Evolutionary conservation across 2,329 filamentous ascomycete species (phyloP).

Genomic region (Dactylonectria macrodidyma): DNA sequence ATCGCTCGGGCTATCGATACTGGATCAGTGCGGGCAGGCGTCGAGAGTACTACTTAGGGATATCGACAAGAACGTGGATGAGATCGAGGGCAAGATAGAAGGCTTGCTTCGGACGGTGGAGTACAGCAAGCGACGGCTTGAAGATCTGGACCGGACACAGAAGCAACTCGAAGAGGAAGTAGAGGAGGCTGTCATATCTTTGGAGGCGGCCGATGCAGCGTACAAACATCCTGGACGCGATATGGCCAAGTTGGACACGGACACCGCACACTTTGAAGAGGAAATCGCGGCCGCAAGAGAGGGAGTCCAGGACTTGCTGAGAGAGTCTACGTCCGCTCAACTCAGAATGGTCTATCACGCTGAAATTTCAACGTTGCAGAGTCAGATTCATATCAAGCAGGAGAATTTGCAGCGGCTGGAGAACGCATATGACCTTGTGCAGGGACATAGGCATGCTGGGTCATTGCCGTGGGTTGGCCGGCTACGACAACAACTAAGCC

Average conservation of each 20-base stretch:
- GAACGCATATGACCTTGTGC: not conserved
- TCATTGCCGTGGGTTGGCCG: slow-evolving; percentile 16
- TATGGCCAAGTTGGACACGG: not conserved
- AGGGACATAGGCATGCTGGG: slow-evolving; percentile 12
- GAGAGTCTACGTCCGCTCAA: not conserved
- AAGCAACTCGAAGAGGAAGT: slow-evolving; percentile 19
- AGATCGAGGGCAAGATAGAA: not conserved
- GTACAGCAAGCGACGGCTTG: not conserved
- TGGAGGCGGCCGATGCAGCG: slow-evolving; percentile 2
- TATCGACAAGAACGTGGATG: slow-evolving; percentile 3
- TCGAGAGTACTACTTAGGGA: slow-evolving; percentile 29
- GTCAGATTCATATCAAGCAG: not conserved
- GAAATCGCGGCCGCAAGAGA: slow-evolving; percentile 2
- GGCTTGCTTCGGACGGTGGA: not conserved
- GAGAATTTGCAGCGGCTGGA: slow-evolving; percentile 20
- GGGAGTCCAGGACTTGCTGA: slow-evolving; percentile 2
- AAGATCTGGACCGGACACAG: not conserved
- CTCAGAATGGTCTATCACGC: not conserved
- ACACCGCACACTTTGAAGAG: not conserved
- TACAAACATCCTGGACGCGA: not conserved
- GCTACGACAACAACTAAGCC: slow-evolving; percentile 12
- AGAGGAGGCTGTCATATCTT: not conserved
- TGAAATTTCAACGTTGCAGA: slow-evolving; percentile 18
- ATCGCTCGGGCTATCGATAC: slow-evolving; percentile 37
- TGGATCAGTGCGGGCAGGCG: slow-evolving; percentile 30